Conservation (phyloP, 768 basidiomycete species). For the Boletus pseudo-olivaceus region DNA sequence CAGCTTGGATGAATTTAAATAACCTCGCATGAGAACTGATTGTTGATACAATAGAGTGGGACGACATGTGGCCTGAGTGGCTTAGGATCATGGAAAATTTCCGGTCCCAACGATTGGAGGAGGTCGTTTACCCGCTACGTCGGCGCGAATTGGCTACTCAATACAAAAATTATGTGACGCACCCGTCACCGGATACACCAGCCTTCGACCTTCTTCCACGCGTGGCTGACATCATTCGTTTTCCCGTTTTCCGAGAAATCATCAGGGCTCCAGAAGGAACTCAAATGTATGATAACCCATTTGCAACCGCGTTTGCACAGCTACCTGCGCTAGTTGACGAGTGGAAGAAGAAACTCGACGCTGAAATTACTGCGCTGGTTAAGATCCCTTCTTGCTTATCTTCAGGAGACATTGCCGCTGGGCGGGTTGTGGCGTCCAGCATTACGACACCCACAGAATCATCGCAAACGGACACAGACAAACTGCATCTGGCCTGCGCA, state of each 20-base stretch:
- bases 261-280: neutral
- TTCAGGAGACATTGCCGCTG: neutral
- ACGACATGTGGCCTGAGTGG: conserved; percentile 5
- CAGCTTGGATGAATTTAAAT: neutral
- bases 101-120: conserved; percentile 5
- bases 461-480: neutral
- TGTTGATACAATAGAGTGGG: conserved; percentile 7
- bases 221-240: neutral
- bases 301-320: neutral
- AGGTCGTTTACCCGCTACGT: neutral
- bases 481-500: conserved; percentile 6
- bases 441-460: neutral
- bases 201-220: neutral
- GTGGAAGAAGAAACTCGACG: neutral
- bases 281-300: neutral
- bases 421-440: neutral
- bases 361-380: neutral
- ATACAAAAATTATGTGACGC: neutral
- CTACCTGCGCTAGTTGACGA: neutral
- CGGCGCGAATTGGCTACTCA: neutral
- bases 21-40: too few species aligned
- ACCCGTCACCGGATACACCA: neutral
- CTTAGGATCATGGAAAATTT: neutral
- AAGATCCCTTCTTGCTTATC: neutral
- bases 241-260: neutral